A percentile compares a stretch with the other conserved stretches of the same genome.
Conservation (phyloP, 305 asterid species). For the Rubia tinctorum region DNA sequence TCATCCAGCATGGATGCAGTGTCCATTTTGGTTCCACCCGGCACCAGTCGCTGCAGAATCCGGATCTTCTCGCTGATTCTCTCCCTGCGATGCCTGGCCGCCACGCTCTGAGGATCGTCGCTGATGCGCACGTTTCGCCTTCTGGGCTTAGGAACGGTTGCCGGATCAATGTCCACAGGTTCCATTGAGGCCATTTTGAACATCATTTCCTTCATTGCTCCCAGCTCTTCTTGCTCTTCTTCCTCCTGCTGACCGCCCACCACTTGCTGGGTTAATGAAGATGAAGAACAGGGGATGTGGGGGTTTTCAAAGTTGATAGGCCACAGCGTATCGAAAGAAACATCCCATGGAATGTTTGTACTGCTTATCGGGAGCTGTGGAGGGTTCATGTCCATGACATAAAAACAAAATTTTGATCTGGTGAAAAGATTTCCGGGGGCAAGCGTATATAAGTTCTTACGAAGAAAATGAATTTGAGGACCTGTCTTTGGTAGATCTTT, state of each 20-base stretch:
- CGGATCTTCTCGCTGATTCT: constrained; percentile 79
- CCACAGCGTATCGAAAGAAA: constrained; percentile 32
- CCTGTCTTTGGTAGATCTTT: constrained; percentile 21
- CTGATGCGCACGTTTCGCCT: constrained; percentile 80
- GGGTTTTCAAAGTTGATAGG: constrained; percentile 19
- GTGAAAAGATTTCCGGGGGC: too few relatives aligned
- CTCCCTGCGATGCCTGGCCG: constrained; percentile 89
- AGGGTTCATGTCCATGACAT: constrained; percentile 40
- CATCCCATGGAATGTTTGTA: constrained; percentile 25
- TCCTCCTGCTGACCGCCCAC: constrained; percentile 7
- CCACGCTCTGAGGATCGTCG: constrained; percentile 89
- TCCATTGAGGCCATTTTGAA: constrained; percentile 94
- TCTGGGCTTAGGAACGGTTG: constrained; percentile 58
- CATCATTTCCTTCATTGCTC: constrained; percentile 91
- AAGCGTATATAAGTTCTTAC: too few relatives aligned
- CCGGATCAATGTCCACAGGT: constrained; percentile 82
- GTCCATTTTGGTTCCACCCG: constrained; percentile 87
- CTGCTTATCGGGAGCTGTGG: constrained; percentile 22
- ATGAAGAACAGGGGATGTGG: constrained; percentile 20
- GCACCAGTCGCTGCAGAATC: constrained; percentile 78
- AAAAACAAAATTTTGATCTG: neutral
- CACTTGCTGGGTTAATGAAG: constrained; percentile 18
- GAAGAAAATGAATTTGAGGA: neutral
- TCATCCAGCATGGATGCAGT: constrained; percentile 93
- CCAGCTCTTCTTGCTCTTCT: constrained; percentile 45